These are phyloP conservation scores for Leptodermis oblonga DNA, from an alignment of 257 asterid species.

Conservation along the genomic window DNA sequence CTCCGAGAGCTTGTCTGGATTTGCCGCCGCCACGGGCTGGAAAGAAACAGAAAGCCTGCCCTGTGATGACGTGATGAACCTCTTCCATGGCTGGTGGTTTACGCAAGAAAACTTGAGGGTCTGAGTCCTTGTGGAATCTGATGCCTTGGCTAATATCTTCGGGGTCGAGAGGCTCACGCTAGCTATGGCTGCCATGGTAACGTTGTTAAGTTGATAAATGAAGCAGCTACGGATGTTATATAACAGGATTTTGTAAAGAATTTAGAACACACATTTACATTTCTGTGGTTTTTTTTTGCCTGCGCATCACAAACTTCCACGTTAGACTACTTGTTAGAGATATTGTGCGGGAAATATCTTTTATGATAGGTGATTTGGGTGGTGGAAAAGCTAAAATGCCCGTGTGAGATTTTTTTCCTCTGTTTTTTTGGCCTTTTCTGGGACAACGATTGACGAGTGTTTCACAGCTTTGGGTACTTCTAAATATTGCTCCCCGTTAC, in stretches of 20 bases:
- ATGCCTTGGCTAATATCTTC: slow-evolving; percentile 31
- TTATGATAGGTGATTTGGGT: neutral
- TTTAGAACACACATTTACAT: slow-evolving; percentile 48
- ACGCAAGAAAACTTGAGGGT: slow-evolving; percentile 19
- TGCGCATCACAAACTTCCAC: slow-evolving; percentile 40
- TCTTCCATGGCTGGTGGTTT: slow-evolving; percentile 50
- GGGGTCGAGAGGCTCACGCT: slow-evolving; percentile 54
- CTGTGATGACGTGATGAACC: slow-evolving; percentile 20
- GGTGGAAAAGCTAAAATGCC: neutral
- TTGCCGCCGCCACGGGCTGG: slow-evolving; percentile 30
- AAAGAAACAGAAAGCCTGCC: slow-evolving; percentile 24
- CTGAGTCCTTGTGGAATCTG: slow-evolving; percentile 29
- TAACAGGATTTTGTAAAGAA: slow-evolving; percentile 8
- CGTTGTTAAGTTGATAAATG: too few species aligned
- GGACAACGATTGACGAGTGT: neutral
- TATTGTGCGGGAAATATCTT: neutral
- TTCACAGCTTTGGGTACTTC: neutral
- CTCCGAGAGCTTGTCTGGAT: slow-evolving; percentile 60
- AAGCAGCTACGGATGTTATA: too few species aligned
- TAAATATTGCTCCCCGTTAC: too few species aligned
- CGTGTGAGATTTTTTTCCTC: too few species aligned
- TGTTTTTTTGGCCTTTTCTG: neutral
- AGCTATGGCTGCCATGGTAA: slow-evolving; percentile 55
- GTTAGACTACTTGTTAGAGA: slow-evolving; percentile 1
- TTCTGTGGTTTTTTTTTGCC: slow-evolving; percentile 22